Evolutionary conservation across 1,284 basidiomycete genomes (phyloP).

Genomic region (Neonothopanus nambi): DNA sequence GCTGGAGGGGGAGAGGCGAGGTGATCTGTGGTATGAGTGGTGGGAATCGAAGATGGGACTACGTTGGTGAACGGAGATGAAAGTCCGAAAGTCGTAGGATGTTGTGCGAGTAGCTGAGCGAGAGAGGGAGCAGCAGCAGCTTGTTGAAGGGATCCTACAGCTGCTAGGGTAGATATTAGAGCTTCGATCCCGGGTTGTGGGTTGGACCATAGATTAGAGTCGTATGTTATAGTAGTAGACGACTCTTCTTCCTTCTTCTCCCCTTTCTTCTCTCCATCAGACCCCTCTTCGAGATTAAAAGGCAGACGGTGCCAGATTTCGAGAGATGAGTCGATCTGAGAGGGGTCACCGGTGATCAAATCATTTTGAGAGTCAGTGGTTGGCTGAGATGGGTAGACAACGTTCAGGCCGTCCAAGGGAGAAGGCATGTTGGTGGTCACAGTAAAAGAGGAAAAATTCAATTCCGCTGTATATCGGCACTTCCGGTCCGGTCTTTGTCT

Average conservation of each 20-base stretch:
- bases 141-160: slow-evolving; percentile 26
- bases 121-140: slow-evolving; percentile 52
- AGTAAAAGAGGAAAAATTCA: slow-evolving; percentile 2
- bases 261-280: slow-evolving; percentile 25
- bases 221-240: too few relatives aligned
- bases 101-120: slow-evolving; percentile 64
- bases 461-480: too few relatives aligned
- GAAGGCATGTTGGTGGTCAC: slow-evolving; percentile 45
- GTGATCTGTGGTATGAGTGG: slow-evolving; percentile 3
- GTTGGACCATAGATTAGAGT: slow-evolving; percentile 62
- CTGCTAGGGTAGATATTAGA: slow-evolving; percentile 46
- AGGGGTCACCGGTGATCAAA: slow-evolving; percentile 54
- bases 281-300: slow-evolving; percentile 73
- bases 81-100: slow-evolving; percentile 31
- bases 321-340: slow-evolving; percentile 59
- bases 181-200: background rate
- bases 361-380: slow-evolving; percentile 54
- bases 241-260: slow-evolving; percentile 11
- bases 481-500: too few relatives aligned
- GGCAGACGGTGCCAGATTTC: slow-evolving; percentile 76
- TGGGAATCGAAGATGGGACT: slow-evolving; percentile 17
- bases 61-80: slow-evolving; percentile 24
- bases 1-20: slow-evolving; percentile 36
- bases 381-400: slow-evolving; percentile 57
- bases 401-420: slow-evolving; percentile 74